Base-by-base conservation (phyloP, 1,284 basidiomycete genomes). In the Agaricales sp. region DNA sequence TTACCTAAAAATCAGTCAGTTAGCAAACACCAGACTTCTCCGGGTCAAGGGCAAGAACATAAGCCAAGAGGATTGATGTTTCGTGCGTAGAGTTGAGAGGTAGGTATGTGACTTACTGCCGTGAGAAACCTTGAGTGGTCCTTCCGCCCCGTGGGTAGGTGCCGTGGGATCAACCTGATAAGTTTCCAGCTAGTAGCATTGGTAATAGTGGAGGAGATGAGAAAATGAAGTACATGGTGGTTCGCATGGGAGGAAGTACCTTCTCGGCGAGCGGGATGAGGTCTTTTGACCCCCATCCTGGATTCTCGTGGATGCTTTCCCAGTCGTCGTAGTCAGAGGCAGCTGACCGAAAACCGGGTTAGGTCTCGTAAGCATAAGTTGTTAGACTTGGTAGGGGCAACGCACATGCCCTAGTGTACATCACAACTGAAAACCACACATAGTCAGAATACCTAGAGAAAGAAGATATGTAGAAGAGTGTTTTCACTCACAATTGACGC, bases 401-500 rank as follows among this genome's bases (percentile, higher is more conserved):
- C n/a, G 8, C 41, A 43, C 20, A 8, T 16, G 20, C 41, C 20
- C 41, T 21, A 0, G 61, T 65, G 48, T 74, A 74, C 58, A 66
- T 60, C 55, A 64, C 60, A 51, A 69, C 72, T 74, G 43, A 19
- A 11, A 35, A n/a, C 30, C 8, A 35, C 30, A n/a, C n/a, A 8
- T n/a, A n/a, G 8, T 35, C 8, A 8, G 30, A 8, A 11, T 35
- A 35, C 8, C 11, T 70, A 22, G 79, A 54, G 2, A 78, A 59
- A 0, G 79, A 76, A 18, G 79, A 66, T 8, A 80, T 57, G 39
- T 73, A 60, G 24, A 3, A 35, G n/a, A n/a, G 11, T n/a, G 30
- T 35, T 35, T n/a, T 11, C 8, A 53, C 74, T 23, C 50, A 79
- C 80, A 80, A 55, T 82, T 80, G 13, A 82, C 68, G 50, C 66